Base-by-base conservation (phyloP, 345 rosid genomes). In the Aegle marmelos region DNA sequence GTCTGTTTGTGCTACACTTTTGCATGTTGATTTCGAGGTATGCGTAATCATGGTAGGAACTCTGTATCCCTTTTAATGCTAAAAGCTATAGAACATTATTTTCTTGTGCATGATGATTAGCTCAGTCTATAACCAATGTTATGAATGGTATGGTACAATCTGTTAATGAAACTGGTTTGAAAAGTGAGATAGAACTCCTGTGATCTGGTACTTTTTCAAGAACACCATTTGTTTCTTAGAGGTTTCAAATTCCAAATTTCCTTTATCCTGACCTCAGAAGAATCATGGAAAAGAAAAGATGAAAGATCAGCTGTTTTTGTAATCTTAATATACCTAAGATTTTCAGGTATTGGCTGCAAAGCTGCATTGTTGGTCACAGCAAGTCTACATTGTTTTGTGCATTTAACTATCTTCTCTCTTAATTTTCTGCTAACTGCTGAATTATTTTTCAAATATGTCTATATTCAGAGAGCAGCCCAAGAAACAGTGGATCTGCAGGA, bases 381-480 rank as follows among this genome's bases (percentile, higher is more conserved):
- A 21, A 60, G 1, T 27, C 7, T 14, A 36, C 5, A 9, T 21
- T 11, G 21, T 24, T 31, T 75, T 4, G 34, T 28, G 58, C 7
- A 9, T 58, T 10, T 9, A 25, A 48, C 17, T 33, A 9, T 24
- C 24, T n/a, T 7, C 0, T 9, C 4, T 9, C 8, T 25, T 39
- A 3, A 27, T 17, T 45, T 24, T 13, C 57, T 17, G 2, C 61
- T 48, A 31, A 63, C 39, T 30, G 31, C 16, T 62, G 13, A 30
- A 25, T 37, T 9, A 8, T 25, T 61, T 72, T 14, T 11, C n/a
- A 17, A n/a, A 34, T 34, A 4, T 33, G 9, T 70, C 65, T 69
- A 19, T 57, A 17, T 36, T 70, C 95, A 93, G 99, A 97, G 54
- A 94, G 90, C 86, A 94, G 98, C 86, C 95, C 98, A 33, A 90